Base-by-base conservation (phyloP, 352 stramenopile species). In the Pythium sp. region DNA sequence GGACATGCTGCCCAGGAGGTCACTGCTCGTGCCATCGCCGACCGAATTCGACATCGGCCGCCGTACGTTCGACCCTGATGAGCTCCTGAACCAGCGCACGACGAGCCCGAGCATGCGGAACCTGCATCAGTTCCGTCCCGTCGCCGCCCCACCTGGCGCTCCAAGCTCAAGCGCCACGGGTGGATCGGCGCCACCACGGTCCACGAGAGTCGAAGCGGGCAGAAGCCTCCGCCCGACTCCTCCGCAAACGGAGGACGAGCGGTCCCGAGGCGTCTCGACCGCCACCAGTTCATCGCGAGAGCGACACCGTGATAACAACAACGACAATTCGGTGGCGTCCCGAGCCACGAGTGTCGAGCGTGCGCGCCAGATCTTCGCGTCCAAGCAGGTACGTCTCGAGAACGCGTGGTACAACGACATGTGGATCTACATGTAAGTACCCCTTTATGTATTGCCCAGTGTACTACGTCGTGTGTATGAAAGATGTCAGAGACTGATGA, bases 391-490 rank as follows among this genome's bases (percentile, higher is more conserved):
- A 14, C 74, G 79, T 28, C 72, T 85, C 64, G 71, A 79, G 55
- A 74, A 79, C 58, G 41, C 55, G 26, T 87, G 75, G 75, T 61
- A 67, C 32, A 61, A 72, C 1, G 82, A 90, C 68, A 65, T 88
- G 49, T 77, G 76, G 68, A 76, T 81, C 66, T 90, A 87, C 82
- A 90, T 88, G 79, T 86, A 75, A 53, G 77, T 77, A 1, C 34
- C 2, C 1, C 7, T 46, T 64, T 58, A 32, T 18, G 14, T 11
- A 38, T 20, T 20, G 12, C 36, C 12, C 36, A 15, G 36, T 3
- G 15, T 14, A n/a, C 41, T 47, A 47, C 41, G 41, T 47, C 8
- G 41, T 47, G n/a, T 4, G 14, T 47, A 24, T 18, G 6, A 8
- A n/a, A 20, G 4, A 18, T 22, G 15, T n/a, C 6, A 34, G 36